A percentile compares a stretch with the other conserved stretches of the same genome.
phyloP scores from a whole-genome alignment of 495 filamentous ascomycete genomes.

The Xylaria curta region DNA sequence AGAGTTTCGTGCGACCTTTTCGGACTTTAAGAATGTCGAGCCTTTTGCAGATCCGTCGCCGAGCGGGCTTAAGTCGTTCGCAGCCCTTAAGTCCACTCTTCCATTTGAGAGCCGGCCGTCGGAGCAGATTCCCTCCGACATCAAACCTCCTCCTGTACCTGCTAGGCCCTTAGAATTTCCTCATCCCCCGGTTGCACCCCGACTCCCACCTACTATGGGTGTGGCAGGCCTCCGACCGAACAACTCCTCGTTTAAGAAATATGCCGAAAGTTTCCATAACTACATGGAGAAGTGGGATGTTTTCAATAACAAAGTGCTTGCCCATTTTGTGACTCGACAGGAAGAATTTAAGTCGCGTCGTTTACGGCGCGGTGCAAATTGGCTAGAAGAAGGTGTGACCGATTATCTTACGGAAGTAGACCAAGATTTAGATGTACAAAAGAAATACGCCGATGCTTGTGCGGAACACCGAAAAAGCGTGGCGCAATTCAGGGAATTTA shows the following conservation, averaged over 20 bases:
- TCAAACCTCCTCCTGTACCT: slow-evolving; percentile 33
- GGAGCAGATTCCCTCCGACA: slow-evolving; percentile 47
- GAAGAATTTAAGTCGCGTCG: slow-evolving; percentile 56
- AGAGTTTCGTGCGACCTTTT: slow-evolving; percentile 62
- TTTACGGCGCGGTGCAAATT: slow-evolving; percentile 36
- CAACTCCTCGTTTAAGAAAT: slow-evolving; percentile 61
- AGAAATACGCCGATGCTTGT: slow-evolving; percentile 22
- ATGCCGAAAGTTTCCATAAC: slow-evolving; percentile 64
- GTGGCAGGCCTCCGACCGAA: slow-evolving; percentile 48
- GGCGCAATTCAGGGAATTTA: slow-evolving; percentile 22
- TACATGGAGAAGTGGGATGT: slow-evolving; percentile 75
- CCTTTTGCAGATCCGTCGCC: slow-evolving; percentile 62
- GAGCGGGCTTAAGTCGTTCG: slow-evolving; percentile 66
- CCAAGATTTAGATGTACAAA: slow-evolving; percentile 27
- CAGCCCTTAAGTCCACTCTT: slow-evolving; percentile 69
- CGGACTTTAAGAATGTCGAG: slow-evolving; percentile 68
- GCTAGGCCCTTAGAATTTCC: slow-evolving; percentile 62
- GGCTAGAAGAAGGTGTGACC: slow-evolving; percentile 52
- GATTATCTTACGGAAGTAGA: slow-evolving; percentile 25
- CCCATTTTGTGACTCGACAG: slow-evolving; percentile 71
- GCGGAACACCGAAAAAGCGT: slow-evolving; percentile 24
- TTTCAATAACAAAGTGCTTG: slow-evolving; percentile 69
- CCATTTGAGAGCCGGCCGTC: slow-evolving; percentile 75
- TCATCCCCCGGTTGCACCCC: slow-evolving; percentile 64
- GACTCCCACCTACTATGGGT: slow-evolving; percentile 45